A percentile compares a stretch with the other conserved stretches of the same genome.
Conservation (phyloP, 1,139 yeast species). For the Chernovozyma aurita region DNA sequence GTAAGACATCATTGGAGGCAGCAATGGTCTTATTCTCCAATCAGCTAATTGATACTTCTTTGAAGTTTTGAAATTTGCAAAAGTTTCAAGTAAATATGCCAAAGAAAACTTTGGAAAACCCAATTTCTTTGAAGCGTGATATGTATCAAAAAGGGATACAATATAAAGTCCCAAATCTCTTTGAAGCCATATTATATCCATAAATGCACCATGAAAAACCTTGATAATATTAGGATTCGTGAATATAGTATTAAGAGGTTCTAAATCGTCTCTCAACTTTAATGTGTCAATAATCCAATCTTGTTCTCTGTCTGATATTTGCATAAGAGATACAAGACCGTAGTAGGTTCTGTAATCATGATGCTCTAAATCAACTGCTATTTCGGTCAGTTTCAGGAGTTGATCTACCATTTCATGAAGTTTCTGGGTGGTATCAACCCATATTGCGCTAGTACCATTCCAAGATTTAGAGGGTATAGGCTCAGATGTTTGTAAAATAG, state of each 20-base stretch:
- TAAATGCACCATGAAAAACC: constrained; percentile 92
- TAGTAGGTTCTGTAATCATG: constrained; percentile 88
- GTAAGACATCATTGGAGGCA: constrained; percentile 71
- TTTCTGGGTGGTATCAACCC: constrained; percentile 63
- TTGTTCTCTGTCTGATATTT: constrained; percentile 73
- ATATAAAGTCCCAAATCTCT: constrained; percentile 90
- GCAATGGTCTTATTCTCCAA: constrained; percentile 90
- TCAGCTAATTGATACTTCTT: constrained; percentile 95
- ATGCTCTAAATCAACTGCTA: constrained; percentile 97
- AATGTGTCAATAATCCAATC: constrained; percentile 85
- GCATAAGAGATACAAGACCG: constrained; percentile 93
- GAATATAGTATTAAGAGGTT: constrained; percentile 65
- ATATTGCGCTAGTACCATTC: constrained; percentile 57
- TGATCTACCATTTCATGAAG: constrained; percentile 52
- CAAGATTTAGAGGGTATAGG: constrained; percentile 63
- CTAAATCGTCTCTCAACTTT: constrained; percentile 67
- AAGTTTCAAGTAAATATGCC: constrained; percentile 77
- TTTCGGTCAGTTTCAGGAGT: constrained; percentile 49
- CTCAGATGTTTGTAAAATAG: constrained; percentile 41
- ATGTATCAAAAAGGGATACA: constrained; percentile 89
- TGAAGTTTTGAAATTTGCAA: constrained; percentile 81
- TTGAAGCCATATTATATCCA: constrained; percentile 97
- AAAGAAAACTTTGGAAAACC: constrained; percentile 80
- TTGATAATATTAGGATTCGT: constrained; percentile 78
- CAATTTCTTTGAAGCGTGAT: constrained; percentile 76